phyloP scores from a whole-genome alignment of 176 grass and related monocot genomes.

The Tillandsia fasciculata region DNA sequence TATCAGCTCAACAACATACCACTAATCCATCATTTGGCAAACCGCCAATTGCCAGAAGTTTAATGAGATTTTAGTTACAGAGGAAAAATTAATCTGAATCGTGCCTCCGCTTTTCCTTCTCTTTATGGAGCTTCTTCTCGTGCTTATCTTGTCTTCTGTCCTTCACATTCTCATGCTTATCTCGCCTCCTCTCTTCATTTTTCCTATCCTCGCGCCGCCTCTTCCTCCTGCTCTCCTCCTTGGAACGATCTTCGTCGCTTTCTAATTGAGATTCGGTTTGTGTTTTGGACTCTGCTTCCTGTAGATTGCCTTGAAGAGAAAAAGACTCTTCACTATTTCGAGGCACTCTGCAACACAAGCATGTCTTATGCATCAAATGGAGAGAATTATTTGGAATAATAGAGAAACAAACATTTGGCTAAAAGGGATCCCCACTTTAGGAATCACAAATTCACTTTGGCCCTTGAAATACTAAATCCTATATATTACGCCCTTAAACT shows the following conservation, averaged over 20 bases:
- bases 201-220: constrained; percentile 34
- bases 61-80: background rate
- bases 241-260: constrained; percentile 35
- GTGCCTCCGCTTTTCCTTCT: constrained; percentile 59
- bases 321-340: constrained; percentile 37
- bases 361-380: background rate
- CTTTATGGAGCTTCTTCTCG: constrained; percentile 53
- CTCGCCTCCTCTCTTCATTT: constrained; percentile 29
- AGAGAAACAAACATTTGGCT: too few relatives aligned
- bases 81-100: constrained; percentile 37
- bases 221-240: constrained; percentile 48
- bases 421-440: too few relatives aligned
- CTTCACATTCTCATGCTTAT: constrained; percentile 28
- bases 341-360: constrained; percentile 36
- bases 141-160: constrained; percentile 46
- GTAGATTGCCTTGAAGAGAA: constrained; percentile 27
- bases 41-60: constrained; percentile 1
- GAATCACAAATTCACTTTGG: background rate
- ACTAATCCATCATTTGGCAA: background rate
- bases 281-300: constrained; percentile 23
- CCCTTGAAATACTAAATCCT: too few relatives aligned
- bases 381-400: background rate
- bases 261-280: constrained; percentile 18
- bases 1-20: background rate
- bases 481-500: too few relatives aligned